A percentile compares a stretch with the other conserved stretches of the same genome.
phyloP scores from a whole-genome alignment of 2,329 filamentous ascomycete species.

The Phaeosphaeria sp. region DNA sequence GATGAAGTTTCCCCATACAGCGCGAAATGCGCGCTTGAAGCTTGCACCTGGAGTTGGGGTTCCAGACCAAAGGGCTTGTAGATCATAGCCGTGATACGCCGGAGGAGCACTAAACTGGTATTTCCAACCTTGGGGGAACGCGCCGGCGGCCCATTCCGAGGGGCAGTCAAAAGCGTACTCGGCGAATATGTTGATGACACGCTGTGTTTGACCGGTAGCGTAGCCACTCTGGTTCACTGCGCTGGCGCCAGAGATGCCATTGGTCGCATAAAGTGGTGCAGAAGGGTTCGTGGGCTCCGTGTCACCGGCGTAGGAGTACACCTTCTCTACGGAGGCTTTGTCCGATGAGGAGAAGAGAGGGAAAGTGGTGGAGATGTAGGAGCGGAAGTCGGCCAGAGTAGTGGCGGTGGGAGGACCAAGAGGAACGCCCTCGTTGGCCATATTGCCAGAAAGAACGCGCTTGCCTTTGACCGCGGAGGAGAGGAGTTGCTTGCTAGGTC shows the following conservation, averaged over 20 bases:
- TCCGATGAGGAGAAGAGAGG: conserved; percentile 45
- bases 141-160: conserved; percentile 49
- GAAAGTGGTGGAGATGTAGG: conserved; percentile 38
- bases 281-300: conserved; percentile 25
- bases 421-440: conserved; percentile 51
- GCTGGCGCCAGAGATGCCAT: conserved; percentile 26
- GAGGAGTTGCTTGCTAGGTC: conserved; percentile 37
- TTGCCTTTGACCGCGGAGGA: conserved; percentile 32
- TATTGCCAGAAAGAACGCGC: conserved; percentile 40
- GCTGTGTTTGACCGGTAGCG: conserved; percentile 42
- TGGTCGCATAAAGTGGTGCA: conserved; percentile 34
- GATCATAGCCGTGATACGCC: conserved; percentile 42
- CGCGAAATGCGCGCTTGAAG: conserved; percentile 43
- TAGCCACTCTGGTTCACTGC: conserved; percentile 39
- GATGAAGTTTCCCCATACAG: conserved; percentile 44
- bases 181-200: conserved; percentile 53
- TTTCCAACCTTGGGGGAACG: conserved; percentile 42
- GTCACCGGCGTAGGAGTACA: conserved; percentile 39
- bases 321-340: conserved; percentile 30
- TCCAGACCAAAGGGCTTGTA: conserved; percentile 39
- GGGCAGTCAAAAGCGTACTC: conserved; percentile 54
- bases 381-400: conserved; percentile 37
- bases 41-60: conserved; percentile 26
- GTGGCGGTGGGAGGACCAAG: conserved; percentile 37
- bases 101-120: conserved; percentile 41